phyloP scores from a whole-genome alignment of 75 land plant species.

The Cunninghamia lanceolata region DNA sequence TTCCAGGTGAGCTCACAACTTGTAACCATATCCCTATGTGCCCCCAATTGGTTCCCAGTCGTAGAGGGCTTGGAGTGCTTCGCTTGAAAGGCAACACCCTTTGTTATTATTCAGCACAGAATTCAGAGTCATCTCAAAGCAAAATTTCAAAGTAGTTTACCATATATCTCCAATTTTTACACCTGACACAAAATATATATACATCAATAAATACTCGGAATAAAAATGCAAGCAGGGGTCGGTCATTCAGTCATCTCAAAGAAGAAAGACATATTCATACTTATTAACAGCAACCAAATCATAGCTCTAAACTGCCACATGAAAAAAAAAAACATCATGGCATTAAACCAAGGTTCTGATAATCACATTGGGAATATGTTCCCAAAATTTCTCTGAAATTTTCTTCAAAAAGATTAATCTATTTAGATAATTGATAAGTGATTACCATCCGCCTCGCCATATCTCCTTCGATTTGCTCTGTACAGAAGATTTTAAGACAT shows the following conservation, averaged over 20 bases:
- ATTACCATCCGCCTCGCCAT: neutral
- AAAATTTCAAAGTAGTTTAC: neutral
- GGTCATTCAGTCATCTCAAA: neutral
- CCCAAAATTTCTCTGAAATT: neutral
- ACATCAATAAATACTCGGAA: neutral
- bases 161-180: neutral
- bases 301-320: neutral
- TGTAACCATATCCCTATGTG: neutral
- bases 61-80: neutral
- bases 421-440: neutral
- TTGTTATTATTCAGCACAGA: neutral
- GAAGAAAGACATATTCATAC: neutral
- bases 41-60: slow-evolving; percentile 8
- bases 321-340: neutral
- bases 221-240: neutral
- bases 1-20: neutral
- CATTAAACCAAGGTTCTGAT: neutral
- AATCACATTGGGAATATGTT: neutral
- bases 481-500: neutral
- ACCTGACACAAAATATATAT: neutral
- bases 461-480: neutral
- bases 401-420: neutral
- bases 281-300: neutral
- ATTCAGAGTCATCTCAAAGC: slow-evolving; percentile 12
- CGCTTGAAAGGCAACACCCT: neutral